Evolutionary conservation across 2,329 filamentous ascomycete species (phyloP).

Genomic region (Alternaria solani): DNA sequence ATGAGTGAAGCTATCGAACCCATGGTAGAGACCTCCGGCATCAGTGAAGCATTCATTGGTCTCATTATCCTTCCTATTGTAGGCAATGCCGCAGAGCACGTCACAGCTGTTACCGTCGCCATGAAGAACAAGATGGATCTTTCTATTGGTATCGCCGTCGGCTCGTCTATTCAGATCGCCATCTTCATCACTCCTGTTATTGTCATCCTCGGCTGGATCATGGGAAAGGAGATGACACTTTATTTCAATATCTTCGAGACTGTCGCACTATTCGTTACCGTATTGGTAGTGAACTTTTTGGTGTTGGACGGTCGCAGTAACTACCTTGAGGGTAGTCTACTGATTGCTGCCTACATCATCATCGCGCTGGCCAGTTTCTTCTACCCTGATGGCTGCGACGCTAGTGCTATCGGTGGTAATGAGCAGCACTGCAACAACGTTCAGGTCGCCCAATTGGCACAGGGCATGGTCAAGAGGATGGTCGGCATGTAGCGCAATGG

Average conservation of each 20-base stretch:
- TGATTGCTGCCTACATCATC: slow-evolving; percentile 81
- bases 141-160: slow-evolving; percentile 80
- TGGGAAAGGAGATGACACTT: slow-evolving; percentile 73
- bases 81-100: slow-evolving; percentile 84
- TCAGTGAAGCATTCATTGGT: slow-evolving; percentile 79
- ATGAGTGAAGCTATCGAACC: slow-evolving; percentile 77
- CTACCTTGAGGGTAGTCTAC: slow-evolving; percentile 78
- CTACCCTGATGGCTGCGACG: slow-evolving; percentile 55
- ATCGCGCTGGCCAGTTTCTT: slow-evolving; percentile 69
- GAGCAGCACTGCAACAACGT: slow-evolving; percentile 27
- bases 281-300: slow-evolving; percentile 85
- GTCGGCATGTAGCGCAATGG: slow-evolving; percentile 19
- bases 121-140: slow-evolving; percentile 88
- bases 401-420: slow-evolving; percentile 56
- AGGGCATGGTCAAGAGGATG: slow-evolving; percentile 31
- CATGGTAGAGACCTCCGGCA: slow-evolving; percentile 66
- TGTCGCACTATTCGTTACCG: slow-evolving; percentile 80
- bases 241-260: slow-evolving; percentile 70
- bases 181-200: slow-evolving; percentile 80
- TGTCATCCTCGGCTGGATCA: slow-evolving; percentile 80
- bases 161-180: slow-evolving; percentile 80
- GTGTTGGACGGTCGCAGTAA: slow-evolving; percentile 85
- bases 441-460: slow-evolving; percentile 15
- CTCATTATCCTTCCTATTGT: slow-evolving; percentile 83
- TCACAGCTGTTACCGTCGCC: slow-evolving; percentile 80